Percentiles rank a stretch among this genome's conserved stretches.
phyloP scores from a whole-genome alignment of 495 filamentous ascomycete species.

The Hypoxylon lienhwacheense region DNA sequence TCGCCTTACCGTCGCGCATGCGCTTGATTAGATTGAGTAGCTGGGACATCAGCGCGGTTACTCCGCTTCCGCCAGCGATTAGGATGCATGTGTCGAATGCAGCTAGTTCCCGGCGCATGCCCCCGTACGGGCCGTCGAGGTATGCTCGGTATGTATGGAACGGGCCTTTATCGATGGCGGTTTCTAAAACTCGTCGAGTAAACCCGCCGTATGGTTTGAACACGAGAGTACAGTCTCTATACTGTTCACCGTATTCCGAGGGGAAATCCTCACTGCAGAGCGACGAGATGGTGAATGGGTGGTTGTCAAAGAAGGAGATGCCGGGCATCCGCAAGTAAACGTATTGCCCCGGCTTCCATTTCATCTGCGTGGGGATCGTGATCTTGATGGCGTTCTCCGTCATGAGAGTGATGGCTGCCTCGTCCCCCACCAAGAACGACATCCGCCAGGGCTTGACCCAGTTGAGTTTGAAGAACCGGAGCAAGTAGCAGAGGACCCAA shows the following conservation, averaged over 20 bases:
- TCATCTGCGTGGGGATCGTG: conserved; percentile 88
- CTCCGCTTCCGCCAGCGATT: conserved; percentile 91
- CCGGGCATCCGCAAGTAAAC: conserved; percentile 93
- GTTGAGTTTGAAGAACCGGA: conserved; percentile 76
- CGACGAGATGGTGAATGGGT: conserved; percentile 94
- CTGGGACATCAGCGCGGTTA: conserved; percentile 90
- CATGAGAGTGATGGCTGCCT: conserved; percentile 81
- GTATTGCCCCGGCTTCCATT: conserved; percentile 91
- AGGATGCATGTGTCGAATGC: conserved; percentile 92
- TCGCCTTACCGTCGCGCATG: conserved; percentile 89
- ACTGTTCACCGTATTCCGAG: conserved; percentile 82
- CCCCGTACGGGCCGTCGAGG: conserved; percentile 91
- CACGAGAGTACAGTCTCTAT: conserved; percentile 83
- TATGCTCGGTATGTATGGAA: conserved; percentile 87
- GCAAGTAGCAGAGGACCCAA: conserved; percentile 66
- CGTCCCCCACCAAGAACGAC: conserved; percentile 83
- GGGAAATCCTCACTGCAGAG: conserved; percentile 83
- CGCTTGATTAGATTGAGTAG: conserved; percentile 89
- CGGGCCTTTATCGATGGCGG: conserved; percentile 76
- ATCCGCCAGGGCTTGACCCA: conserved; percentile 80
- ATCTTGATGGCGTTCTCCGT: conserved; percentile 91
- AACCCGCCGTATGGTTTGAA: conserved; percentile 92
- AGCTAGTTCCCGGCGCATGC: conserved; percentile 87
- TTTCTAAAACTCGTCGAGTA: conserved; percentile 74
- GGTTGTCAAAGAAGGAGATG: conserved; percentile 85